Base-by-base conservation (phyloP, 2,329 filamentous ascomycete species). In the Alternaria infectoria region DNA sequence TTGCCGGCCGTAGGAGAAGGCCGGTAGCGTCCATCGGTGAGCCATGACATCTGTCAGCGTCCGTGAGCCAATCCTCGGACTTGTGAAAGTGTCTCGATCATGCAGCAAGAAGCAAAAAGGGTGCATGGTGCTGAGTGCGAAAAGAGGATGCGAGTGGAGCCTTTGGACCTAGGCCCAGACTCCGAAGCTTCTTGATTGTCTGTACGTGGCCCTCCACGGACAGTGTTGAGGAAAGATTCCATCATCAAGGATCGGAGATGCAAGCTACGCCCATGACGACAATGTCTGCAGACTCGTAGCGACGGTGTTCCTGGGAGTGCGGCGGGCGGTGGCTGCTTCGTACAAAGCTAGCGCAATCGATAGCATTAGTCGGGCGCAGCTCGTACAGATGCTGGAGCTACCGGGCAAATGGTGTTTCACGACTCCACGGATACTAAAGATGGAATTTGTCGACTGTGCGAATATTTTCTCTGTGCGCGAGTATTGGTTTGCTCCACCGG, bases 371-470 rank as follows among this genome's bases (percentile, higher is more conserved):
- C 32, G 57, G 17, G 44, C 25, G 52, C 23, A 50, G 44, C 51
- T 49, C 58, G 52, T 61, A 57, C 32, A 28, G 28, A 26, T n/a
- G 40, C 13, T 11, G 4, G 52, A 30, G 25, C 32, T 47, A 51
- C 58, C 25, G 54, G 58, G 26, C 28, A 43, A 47, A 45, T 47
- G 44, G 32, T 46, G 54, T 45, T 49, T 56, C 54, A 60, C 51
- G 44, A 57, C 30, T n/a, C 49, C 49, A 13, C 19, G 40, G 32
- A 30, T 61, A 45, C 58, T 57, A 57, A 57, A 55, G 55, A 57
- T 61, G 58, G 58, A 57, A 61, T 57, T 50, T 45, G 52, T 44
- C 55, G 58, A 50, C 44, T 60, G 58, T 50, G 58, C 36, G 36
- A 17, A 11, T 40, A 19, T 43, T 59, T 49, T 57, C 58, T 57